Percentiles rank a stretch among this genome's conserved stretches.
Evolutionary conservation across 441 rosid genomes (phyloP).

Genomic region (Oxalis stricta): DNA sequence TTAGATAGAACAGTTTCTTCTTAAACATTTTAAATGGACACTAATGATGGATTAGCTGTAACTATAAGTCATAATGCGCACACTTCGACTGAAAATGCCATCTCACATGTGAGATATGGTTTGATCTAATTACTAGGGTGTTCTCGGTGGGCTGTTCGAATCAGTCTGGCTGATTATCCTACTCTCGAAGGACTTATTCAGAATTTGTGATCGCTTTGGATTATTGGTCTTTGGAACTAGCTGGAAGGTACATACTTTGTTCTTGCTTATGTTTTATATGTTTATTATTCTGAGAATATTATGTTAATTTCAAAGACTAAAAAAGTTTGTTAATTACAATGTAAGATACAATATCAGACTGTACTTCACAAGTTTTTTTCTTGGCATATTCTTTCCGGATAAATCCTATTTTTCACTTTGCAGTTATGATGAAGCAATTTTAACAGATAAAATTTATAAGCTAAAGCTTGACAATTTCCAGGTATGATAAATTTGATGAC

Average conservation of each 20-base stretch:
- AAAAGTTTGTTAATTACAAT: no score
- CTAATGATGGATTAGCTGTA: no score
- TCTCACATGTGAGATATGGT: background rate
- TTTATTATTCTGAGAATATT: no score
- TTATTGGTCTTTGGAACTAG: conserved; percentile 56
- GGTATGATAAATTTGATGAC: no score
- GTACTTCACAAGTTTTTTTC: background rate
- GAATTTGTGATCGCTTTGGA: conserved; percentile 96
- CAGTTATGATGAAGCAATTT: conserved; percentile 72
- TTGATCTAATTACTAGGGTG: conserved; percentile 56
- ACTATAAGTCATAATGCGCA: no score
- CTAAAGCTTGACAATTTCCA: conserved; percentile 81
- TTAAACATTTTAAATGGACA: no score
- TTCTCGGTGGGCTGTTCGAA: conserved; percentile 97
- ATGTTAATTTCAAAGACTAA: no score
- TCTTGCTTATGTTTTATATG: background rate
- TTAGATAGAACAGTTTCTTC: no score
- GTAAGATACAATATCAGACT: no score
- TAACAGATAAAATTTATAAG: conserved; percentile 60
- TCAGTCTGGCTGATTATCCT: conserved; percentile 97
- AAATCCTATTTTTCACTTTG: conserved; percentile 9
- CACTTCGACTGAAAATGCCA: background rate
- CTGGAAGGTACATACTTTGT: no score
- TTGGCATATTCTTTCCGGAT: background rate
- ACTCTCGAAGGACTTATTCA: conserved; percentile 73